Percentiles rank a stretch among this genome's conserved stretches.
Evolutionary conservation across 2,329 filamentous ascomycete genomes (phyloP).

Genomic region (Xylaria sp.): DNA sequence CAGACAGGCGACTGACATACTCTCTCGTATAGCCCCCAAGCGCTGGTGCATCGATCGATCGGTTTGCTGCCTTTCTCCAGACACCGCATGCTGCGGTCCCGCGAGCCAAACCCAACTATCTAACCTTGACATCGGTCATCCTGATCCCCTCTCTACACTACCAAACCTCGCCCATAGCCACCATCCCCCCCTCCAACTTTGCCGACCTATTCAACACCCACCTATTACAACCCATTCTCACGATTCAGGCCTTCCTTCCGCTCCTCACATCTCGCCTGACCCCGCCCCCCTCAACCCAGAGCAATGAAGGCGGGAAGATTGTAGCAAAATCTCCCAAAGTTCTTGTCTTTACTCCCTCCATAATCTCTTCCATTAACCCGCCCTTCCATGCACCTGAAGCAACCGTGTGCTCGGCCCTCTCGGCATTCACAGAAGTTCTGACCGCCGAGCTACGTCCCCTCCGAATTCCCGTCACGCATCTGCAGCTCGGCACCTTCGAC

Average conservation of each 20-base stretch:
- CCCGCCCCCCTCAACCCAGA: slow-evolving; percentile 52
- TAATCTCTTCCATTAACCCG: slow-evolving; percentile 81
- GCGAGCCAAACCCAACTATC: slow-evolving; percentile 77
- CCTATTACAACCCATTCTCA: slow-evolving; percentile 87
- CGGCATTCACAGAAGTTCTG: slow-evolving; percentile 84
- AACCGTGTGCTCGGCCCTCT: slow-evolving; percentile 84
- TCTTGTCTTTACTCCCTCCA: slow-evolving; percentile 80
- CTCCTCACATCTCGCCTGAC: slow-evolving; percentile 72
- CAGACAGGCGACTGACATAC: slow-evolving; percentile 16
- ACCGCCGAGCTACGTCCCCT: slow-evolving; percentile 81
- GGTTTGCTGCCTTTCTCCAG: slow-evolving; percentile 76
- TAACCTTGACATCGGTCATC: slow-evolving; percentile 82
- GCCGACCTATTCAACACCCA: slow-evolving; percentile 93
- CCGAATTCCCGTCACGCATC: slow-evolving; percentile 81
- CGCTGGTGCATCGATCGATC: slow-evolving; percentile 74
- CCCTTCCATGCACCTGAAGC: slow-evolving; percentile 88
- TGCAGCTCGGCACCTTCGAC: slow-evolving; percentile 93
- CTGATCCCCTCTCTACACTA: slow-evolving; percentile 85
- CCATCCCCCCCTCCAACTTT: slow-evolving; percentile 83
- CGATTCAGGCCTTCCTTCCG: slow-evolving; percentile 88
- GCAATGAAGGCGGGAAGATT: slow-evolving; percentile 41
- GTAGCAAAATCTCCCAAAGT: slow-evolving; percentile 69
- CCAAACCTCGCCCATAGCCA: slow-evolving; percentile 84
- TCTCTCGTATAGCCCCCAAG: slow-evolving; percentile 67
- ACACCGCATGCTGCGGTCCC: slow-evolving; percentile 80